Conservation (phyloP, 306 rosid species). For the Hippophae tibetana region DNA sequence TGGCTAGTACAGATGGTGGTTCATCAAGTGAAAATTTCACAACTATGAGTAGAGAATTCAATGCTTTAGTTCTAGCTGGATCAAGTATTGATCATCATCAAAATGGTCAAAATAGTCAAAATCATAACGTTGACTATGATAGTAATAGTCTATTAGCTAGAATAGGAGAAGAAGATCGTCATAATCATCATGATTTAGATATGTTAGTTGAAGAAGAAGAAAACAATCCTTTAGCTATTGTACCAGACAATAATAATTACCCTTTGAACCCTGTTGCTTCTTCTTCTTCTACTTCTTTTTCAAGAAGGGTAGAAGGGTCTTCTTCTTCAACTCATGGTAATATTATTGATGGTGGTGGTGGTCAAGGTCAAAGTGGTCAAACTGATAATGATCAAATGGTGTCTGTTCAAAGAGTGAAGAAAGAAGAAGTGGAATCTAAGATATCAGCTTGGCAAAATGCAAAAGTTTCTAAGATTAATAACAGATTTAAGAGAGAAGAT, state of each 20-base stretch:
- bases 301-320: neutral
- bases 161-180: constrained; percentile 62
- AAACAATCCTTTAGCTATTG: constrained; percentile 77
- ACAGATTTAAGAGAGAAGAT: constrained; percentile 85
- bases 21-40: constrained; percentile 54
- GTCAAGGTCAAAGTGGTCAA: constrained; percentile 14
- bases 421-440: constrained; percentile 93
- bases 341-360: neutral
- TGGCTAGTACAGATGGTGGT: constrained; percentile 47
- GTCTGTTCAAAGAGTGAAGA: constrained; percentile 75
- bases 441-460: constrained; percentile 93
- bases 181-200: constrained; percentile 11
- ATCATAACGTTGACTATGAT: constrained; percentile 7
- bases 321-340: neutral
- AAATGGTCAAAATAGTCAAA: constrained; percentile 5
- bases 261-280: constrained; percentile 29
- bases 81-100: constrained; percentile 34
- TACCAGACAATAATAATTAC: constrained; percentile 36
- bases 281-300: constrained; percentile 9
- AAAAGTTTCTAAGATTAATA: constrained; percentile 72
- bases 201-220: constrained; percentile 25
- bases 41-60: constrained; percentile 82
- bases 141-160: neutral
- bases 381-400: constrained; percentile 19
- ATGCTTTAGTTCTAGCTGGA: constrained; percentile 84